Conservation (phyloP, 164 flowering plant species). For the Magnolia changhungtana region DNA sequence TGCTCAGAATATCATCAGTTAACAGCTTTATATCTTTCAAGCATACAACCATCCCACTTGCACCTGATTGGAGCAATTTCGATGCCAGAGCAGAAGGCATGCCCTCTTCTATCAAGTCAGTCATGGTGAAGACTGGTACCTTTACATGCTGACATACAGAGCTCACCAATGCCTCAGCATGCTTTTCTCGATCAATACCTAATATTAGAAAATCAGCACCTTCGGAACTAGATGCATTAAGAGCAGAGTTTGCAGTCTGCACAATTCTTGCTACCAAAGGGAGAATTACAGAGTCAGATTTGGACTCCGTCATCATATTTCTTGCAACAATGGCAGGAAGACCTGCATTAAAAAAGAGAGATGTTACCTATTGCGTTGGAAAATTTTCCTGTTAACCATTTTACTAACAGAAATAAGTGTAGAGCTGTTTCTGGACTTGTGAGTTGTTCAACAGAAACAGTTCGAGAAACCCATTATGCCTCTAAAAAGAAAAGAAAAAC, state of each 20-base stretch:
- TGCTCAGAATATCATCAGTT: conserved; percentile 36
- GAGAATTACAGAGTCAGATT: conserved; percentile 59
- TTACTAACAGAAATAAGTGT: neutral
- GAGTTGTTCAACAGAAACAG: neutral
- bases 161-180: conserved; percentile 19
- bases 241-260: conserved; percentile 50
- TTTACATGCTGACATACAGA: conserved; percentile 47
- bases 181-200: conserved; percentile 20
- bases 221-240: conserved; percentile 69
- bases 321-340: conserved; percentile 92
- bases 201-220: conserved; percentile 89
- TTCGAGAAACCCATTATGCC: neutral
- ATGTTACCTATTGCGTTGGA: neutral
- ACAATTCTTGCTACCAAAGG: conserved; percentile 82
- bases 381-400: neutral
- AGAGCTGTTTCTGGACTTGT: neutral
- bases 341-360: conserved; percentile 35
- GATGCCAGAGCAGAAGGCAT: conserved; percentile 21
- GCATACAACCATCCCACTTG: conserved; percentile 69
- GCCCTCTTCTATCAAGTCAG: conserved; percentile 22
- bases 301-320: conserved; percentile 74
- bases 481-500: neutral
- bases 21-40: conserved; percentile 47
- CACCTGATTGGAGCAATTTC: conserved; percentile 55
- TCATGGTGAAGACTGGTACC: conserved; percentile 63